phyloP scores from a whole-genome alignment of 2,329 filamentous ascomycete species.

The Didymella pomorum region DNA sequence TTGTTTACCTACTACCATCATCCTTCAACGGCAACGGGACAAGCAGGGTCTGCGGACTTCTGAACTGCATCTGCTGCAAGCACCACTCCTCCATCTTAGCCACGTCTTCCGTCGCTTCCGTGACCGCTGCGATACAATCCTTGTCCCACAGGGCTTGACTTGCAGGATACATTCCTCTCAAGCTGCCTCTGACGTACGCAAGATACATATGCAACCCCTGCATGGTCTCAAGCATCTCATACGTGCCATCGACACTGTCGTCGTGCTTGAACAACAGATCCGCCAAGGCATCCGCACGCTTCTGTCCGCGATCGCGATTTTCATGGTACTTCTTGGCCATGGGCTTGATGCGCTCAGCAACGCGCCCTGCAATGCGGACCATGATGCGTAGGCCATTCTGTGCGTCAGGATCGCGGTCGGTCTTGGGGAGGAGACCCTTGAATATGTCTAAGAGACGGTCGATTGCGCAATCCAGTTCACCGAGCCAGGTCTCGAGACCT shows the following conservation, averaged over 20 bases:
- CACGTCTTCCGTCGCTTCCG: constrained; percentile 6
- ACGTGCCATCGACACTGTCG: constrained; percentile 8
- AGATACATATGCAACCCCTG: constrained; percentile 13
- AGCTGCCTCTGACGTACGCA: constrained; percentile 11
- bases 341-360: constrained; percentile 11
- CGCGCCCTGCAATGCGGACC: background rate
- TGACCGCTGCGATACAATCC: background rate
- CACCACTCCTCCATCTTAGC: constrained; percentile 19
- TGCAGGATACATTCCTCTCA: constrained; percentile 10
- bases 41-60: constrained; percentile 13
- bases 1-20: background rate
- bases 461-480: constrained; percentile 14
- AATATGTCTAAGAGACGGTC: background rate
- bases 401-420: constrained; percentile 10
- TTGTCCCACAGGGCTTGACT: constrained; percentile 15
- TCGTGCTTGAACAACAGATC: constrained; percentile 12
- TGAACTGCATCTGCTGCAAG: constrained; percentile 21
- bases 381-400: constrained; percentile 14
- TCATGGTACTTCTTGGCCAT: constrained; percentile 16
- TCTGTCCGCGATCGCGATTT: constrained; percentile 6
- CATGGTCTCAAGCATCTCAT: constrained; percentile 17
- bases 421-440: constrained; percentile 4
- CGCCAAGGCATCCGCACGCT: constrained; percentile 7
- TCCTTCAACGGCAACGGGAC: constrained; percentile 13
- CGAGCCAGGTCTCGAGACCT: constrained; percentile 10